Percentiles rank a stretch among this genome's conserved stretches.
Evolutionary conservation across 2,329 filamentous ascomycete species (phyloP).

Genomic region (Fusarium sp.): DNA sequence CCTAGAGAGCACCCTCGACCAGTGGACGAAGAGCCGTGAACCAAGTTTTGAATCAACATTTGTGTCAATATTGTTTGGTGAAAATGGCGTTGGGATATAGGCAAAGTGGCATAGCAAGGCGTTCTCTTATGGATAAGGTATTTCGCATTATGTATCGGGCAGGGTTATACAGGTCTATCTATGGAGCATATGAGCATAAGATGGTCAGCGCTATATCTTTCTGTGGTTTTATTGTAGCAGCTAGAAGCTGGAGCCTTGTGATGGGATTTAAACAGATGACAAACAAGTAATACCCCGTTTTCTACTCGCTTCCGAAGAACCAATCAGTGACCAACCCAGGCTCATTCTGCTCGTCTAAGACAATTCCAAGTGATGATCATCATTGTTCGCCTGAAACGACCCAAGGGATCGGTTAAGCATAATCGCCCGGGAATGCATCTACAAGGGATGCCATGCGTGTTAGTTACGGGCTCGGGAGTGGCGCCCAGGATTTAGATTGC

Average conservation of each 20-base stretch:
- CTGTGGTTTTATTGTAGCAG: not conserved
- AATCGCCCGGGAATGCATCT: slow-evolving; percentile 1
- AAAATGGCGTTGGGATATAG: slow-evolving; percentile 1
- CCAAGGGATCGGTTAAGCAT: not conserved
- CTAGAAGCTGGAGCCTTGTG: not conserved
- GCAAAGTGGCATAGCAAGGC: slow-evolving; percentile 23
- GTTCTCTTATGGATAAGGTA: not conserved
- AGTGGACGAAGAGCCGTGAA: not conserved
- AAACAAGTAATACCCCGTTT: not conserved
- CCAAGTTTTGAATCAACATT: not conserved
- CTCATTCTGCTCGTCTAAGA: not conserved
- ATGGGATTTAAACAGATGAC: not conserved
- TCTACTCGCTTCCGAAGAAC: not conserved
- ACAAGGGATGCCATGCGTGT: slow-evolving; percentile 11
- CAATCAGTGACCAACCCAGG: not conserved
- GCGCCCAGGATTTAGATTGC: slow-evolving; percentile 7
- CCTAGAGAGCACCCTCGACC: not conserved
- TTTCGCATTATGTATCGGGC: not conserved
- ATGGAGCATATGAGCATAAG: slow-evolving; percentile 6
- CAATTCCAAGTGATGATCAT: not conserved
- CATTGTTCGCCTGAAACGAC: not conserved
- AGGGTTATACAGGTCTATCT: not conserved
- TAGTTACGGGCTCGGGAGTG: not conserved
- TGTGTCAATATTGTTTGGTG: not conserved
- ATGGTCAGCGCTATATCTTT: not conserved